Evolutionary conservation across 1,284 basidiomycete genomes (phyloP).

Genomic region (Ceratobasidium sp.): DNA sequence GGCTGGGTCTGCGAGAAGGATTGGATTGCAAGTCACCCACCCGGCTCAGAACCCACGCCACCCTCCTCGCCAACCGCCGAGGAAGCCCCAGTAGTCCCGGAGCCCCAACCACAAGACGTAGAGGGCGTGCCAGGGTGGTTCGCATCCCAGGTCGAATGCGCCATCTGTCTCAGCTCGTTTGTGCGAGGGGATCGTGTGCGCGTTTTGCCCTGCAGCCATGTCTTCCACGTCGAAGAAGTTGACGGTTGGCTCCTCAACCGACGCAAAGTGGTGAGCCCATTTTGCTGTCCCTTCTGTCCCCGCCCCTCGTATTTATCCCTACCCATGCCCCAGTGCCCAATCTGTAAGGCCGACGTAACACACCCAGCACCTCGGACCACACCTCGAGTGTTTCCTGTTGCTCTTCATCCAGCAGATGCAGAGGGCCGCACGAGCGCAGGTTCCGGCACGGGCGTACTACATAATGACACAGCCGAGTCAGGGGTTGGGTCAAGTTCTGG

Average conservation of each 20-base stretch:
- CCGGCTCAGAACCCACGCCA: background rate
- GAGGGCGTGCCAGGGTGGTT: slow-evolving; percentile 43
- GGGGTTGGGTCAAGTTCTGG: slow-evolving; percentile 22
- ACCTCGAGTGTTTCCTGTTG: slow-evolving; percentile 22
- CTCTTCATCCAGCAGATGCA: slow-evolving; percentile 15
- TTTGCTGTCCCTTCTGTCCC: background rate
- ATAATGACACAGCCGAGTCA: slow-evolving; percentile 2
- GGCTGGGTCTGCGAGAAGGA: slow-evolving; percentile 51
- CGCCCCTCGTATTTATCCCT: slow-evolving; percentile 11
- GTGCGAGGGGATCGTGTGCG: slow-evolving; percentile 59
- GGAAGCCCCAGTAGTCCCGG: background rate
- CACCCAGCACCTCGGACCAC: slow-evolving; percentile 26
- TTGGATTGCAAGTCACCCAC: slow-evolving; percentile 43
- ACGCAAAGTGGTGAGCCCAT: slow-evolving; percentile 58
- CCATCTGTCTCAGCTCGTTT: slow-evolving; percentile 63
- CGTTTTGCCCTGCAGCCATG: slow-evolving; percentile 63
- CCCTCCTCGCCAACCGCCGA: background rate
- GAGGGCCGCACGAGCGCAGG: slow-evolving; percentile 13
- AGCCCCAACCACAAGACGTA: background rate
- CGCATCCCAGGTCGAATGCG: slow-evolving; percentile 56
- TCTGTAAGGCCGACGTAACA: slow-evolving; percentile 59
- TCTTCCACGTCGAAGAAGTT: slow-evolving; percentile 59
- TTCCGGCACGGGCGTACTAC: slow-evolving; percentile 12
- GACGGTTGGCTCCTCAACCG: slow-evolving; percentile 62
- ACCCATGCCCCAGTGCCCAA: slow-evolving; percentile 55